A percentile compares a stretch with the other conserved stretches of the same genome.
Conservation (phyloP, 225 moss, liverwort and hornwort genomes). For the Rhytidiadelphus loreus region DNA sequence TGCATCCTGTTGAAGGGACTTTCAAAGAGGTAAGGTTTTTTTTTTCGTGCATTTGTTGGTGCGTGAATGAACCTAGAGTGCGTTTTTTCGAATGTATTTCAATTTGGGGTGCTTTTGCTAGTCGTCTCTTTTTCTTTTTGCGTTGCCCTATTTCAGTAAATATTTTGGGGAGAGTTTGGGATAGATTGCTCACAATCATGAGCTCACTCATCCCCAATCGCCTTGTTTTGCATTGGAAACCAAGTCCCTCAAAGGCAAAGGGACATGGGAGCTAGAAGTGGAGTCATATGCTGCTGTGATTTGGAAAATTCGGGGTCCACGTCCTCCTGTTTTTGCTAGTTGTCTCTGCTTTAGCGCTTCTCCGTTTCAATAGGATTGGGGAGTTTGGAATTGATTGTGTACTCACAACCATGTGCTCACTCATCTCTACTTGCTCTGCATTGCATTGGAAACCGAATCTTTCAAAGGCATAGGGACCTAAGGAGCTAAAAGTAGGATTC, state of each 20-base stretch:
- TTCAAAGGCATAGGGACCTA: neutral
- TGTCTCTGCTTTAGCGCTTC: neutral
- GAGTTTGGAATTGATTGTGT: neutral
- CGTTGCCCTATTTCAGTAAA: neutral
- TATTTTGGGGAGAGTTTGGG: neutral
- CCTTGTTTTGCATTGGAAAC: neutral
- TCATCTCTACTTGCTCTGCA: neutral
- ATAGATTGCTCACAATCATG: neutral
- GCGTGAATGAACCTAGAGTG: neutral
- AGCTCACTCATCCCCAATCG: neutral
- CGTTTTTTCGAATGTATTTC: neutral
- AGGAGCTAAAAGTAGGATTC: neutral
- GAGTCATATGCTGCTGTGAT: neutral
- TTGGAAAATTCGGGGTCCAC: neutral
- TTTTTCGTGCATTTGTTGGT: neutral
- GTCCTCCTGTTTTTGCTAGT: neutral
- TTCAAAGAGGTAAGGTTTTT: neutral
- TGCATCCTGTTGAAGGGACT: neutral
- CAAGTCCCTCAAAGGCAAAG: neutral
- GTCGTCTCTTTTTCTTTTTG: neutral
- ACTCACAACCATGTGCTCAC: neutral
- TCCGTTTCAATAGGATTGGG: neutral
- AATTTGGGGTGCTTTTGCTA: neutral
- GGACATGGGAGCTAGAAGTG: neutral
- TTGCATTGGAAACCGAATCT: neutral